Conservation (phyloP, 2,329 filamentous ascomycete genomes). For the Diaporthe amygdali region DNA sequence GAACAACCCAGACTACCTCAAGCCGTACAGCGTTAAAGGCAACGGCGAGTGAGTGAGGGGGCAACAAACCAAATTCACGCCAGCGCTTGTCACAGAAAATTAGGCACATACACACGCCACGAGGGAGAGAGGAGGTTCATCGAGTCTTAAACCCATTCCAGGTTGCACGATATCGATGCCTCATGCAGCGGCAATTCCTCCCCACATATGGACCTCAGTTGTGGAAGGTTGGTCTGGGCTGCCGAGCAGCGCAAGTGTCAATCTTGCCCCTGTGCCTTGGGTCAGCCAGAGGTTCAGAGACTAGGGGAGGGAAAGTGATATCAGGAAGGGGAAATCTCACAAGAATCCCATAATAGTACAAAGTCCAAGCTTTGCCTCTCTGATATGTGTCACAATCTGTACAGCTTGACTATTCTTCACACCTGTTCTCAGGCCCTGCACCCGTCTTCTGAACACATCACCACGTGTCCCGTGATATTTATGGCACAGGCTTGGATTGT, state of each 20-base stretch:
- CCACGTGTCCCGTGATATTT: neutral
- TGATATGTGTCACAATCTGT: neutral
- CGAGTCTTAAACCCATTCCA: neutral
- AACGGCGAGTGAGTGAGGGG: constrained; percentile 37
- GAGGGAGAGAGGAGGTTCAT: neutral
- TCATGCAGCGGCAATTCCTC: neutral
- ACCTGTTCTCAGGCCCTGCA: neutral
- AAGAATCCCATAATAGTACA: neutral
- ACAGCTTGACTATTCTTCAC: neutral
- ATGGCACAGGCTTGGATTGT: neutral
- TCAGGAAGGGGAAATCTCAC: neutral
- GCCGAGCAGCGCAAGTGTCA: neutral
- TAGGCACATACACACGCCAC: neutral
- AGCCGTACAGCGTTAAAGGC: constrained; percentile 67
- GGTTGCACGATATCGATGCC: neutral
- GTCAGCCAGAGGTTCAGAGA: neutral
- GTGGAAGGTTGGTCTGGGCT: neutral
- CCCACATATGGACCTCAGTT: neutral
- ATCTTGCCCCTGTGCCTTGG: neutral
- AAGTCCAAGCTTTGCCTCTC: neutral
- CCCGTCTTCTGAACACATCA: neutral
- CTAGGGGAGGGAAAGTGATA: neutral
- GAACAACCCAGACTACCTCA: constrained; percentile 82
- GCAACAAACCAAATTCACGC: neutral
- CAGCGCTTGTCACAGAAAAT: neutral